Conservation (phyloP, 306 rosid species). For the Quercus berberidifolia region DNA sequence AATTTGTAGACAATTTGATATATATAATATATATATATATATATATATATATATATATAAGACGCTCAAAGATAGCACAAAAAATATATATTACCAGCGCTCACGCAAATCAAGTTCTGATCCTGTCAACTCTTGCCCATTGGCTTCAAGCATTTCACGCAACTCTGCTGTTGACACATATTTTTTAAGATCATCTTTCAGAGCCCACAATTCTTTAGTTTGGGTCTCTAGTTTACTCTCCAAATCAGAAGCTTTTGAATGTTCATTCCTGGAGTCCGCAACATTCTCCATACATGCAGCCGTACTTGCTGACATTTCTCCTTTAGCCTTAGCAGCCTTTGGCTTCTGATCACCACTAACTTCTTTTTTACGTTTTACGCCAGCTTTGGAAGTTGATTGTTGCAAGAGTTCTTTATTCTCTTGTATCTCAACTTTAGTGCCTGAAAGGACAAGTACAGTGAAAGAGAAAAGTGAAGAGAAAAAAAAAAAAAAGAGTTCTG, state of each 20-base stretch:
- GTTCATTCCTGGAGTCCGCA: slow-evolving; percentile 18
- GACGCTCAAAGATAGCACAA: not conserved
- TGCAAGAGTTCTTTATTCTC: slow-evolving; percentile 34
- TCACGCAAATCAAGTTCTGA: slow-evolving; percentile 95
- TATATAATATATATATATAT: not conserved
- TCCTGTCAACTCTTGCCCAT: slow-evolving; percentile 73
- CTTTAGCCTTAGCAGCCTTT: slow-evolving; percentile 57
- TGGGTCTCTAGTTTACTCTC: slow-evolving; percentile 67
- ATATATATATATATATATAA: not conserved
- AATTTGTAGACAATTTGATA: not conserved
- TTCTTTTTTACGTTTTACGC: slow-evolving; percentile 63
- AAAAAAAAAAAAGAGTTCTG: not conserved
- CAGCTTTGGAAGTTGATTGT: slow-evolving; percentile 50
- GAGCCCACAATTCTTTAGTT: slow-evolving; percentile 72
- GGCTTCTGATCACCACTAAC: slow-evolving; percentile 43
- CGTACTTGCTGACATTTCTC: slow-evolving; percentile 56
- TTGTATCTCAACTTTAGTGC: slow-evolving; percentile 30
- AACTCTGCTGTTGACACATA: slow-evolving; percentile 66
- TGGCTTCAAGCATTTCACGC: slow-evolving; percentile 79
- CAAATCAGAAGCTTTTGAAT: slow-evolving; percentile 35
- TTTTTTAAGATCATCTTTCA: slow-evolving; percentile 84
- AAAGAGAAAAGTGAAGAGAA: slow-evolving; percentile 1
- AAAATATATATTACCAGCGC: slow-evolving; percentile 55
- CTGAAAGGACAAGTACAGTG: slow-evolving; percentile 33
- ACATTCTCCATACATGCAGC: slow-evolving; percentile 26